phyloP scores from a whole-genome alignment of 2,329 filamentous ascomycete genomes.

The Ascochyta koolunga region DNA sequence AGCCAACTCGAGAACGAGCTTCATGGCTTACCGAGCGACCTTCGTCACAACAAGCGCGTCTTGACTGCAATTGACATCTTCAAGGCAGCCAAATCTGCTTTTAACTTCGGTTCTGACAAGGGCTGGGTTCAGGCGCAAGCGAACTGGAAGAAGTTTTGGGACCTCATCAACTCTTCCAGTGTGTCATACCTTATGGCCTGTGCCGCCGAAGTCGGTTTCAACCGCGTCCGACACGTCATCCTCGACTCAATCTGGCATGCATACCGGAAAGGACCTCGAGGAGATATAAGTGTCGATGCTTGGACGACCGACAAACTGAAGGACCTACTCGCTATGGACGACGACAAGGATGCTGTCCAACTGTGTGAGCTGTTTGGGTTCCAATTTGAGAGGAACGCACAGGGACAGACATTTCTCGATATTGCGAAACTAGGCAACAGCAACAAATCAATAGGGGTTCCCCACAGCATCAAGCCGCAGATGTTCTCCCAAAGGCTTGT shows the following conservation, averaged over 20 bases:
- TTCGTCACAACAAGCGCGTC: constrained; percentile 60
- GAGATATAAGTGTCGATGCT: constrained; percentile 55
- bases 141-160: constrained; percentile 65
- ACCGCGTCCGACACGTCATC: constrained; percentile 61
- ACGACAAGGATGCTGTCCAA: constrained; percentile 57
- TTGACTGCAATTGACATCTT: constrained; percentile 64
- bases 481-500: constrained; percentile 61
- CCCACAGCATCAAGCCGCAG: constrained; percentile 52
- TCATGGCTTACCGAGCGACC: constrained; percentile 59
- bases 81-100: constrained; percentile 60
- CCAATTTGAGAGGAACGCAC: constrained; percentile 53
- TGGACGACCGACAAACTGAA: constrained; percentile 63
- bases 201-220: constrained; percentile 68
- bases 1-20: constrained; percentile 60
- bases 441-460: constrained; percentile 25
- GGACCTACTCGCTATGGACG: constrained; percentile 61
- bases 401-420: constrained; percentile 59
- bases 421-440: constrained; percentile 54
- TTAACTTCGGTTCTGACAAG: constrained; percentile 58
- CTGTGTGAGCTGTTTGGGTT: constrained; percentile 63
- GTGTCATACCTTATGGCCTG: constrained; percentile 69
- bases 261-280: constrained; percentile 59
- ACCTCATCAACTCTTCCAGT: constrained; percentile 58
- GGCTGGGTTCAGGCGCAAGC: constrained; percentile 61
- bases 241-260: constrained; percentile 62